Base-by-base conservation (phyloP, 2,329 filamentous ascomycete genomes). In the Pseudocercospora fuligena region DNA sequence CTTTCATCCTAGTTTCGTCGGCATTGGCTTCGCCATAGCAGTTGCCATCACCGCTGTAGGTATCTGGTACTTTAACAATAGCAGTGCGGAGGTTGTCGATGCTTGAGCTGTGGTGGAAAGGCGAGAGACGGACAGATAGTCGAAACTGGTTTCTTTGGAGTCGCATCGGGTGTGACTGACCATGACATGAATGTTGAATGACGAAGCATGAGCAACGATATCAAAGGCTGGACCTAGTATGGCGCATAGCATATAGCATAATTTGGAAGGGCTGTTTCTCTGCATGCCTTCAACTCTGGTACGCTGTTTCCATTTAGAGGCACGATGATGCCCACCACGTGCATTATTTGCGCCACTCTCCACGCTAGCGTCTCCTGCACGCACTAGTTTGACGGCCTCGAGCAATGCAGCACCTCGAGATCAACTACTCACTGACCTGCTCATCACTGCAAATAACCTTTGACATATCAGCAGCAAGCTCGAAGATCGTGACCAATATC, bases 21-120 rank as follows among this genome's bases (percentile, higher is more conserved):
- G 62, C 7, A 66, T 67, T 19, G 61, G 64, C 40, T 63, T 66
- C 19, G 68, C 66, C 2, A 61, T 66, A 19, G 68, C 64, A 57
- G 63, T 68, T 40, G 68, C 63, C 36, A 46, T 65, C 8, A 64
- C 62, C 12, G 63, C 65, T 12, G 31, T 70, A 29, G 63, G 60
- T 7, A 56, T 70, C 3, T 67, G 61, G 58, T 69, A 60, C 43
- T 63, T 69, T 56, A 57, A 61, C 16, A 60, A 60, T 19, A 61
- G 57, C 27, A 27, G 57, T 19, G 43, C 63, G 43, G 64, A 66
- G 21, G 36, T 67, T n/a, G 43, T 67, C 25, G 66, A 65, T 29
- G 47, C 63, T n/a, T 67, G 27, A 54, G 49, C 16, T 62, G 19
- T n/a, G 51, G 25, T 56, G 12, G 40, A 19, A 29, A 25, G 19